These are phyloP conservation scores for Vishniacozyma victoriae DNA, from an alignment of 768 basidiomycete species.

Conservation along the genomic window DNA sequence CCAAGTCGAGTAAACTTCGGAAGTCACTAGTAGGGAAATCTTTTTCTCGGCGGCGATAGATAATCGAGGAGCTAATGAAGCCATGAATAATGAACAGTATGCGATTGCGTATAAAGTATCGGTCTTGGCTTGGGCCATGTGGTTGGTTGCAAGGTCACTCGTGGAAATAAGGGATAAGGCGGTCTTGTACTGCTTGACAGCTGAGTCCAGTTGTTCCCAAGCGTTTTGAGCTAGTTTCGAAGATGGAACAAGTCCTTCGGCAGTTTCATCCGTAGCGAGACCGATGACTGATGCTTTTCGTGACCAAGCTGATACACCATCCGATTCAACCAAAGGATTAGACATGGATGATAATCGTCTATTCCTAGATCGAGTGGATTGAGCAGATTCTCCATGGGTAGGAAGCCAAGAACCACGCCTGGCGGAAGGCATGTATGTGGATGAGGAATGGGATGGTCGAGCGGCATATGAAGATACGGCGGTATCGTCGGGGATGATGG, in stretches of 20 bases:
- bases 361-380: slow-evolving; percentile 5
- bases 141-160: slow-evolving; percentile 25
- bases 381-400: neutral
- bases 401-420: slow-evolving; percentile 37
- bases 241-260: slow-evolving; percentile 23
- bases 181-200: slow-evolving; percentile 45
- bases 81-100: slow-evolving; percentile 39
- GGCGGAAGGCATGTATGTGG: slow-evolving; percentile 9
- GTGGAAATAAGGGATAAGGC: slow-evolving; percentile 34
- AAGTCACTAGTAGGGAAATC: slow-evolving; percentile 37
- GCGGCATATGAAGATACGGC: neutral
- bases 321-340: slow-evolving; percentile 25
- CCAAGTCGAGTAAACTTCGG: slow-evolving; percentile 46
- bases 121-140: slow-evolving; percentile 35
- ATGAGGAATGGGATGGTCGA: neutral
- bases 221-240: slow-evolving; percentile 35
- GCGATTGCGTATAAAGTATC: slow-evolving; percentile 38
- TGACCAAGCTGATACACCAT: slow-evolving; percentile 41
- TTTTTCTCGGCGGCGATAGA: slow-evolving; percentile 35
- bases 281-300: slow-evolving; percentile 42
- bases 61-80: slow-evolving; percentile 34
- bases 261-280: slow-evolving; percentile 24
- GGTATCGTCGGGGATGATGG: neutral
- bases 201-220: slow-evolving; percentile 39
- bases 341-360: slow-evolving; percentile 31